These are phyloP conservation scores for Wickerhamiella qilinensis DNA, from an alignment of 805 yeast genomes.

Conservation along the genomic window DNA sequence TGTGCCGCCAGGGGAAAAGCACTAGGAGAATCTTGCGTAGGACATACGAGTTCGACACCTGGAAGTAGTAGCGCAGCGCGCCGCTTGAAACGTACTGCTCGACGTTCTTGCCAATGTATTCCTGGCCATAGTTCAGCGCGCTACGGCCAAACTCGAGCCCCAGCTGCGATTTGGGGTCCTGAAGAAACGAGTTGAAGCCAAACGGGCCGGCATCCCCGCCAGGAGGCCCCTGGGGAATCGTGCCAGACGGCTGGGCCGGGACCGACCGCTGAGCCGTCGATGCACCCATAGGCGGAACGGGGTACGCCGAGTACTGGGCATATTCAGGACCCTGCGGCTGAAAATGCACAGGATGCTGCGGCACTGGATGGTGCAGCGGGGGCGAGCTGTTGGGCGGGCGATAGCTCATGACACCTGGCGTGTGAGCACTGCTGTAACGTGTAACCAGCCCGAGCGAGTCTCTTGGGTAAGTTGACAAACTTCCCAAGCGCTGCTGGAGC, in stretches of 20 bases:
- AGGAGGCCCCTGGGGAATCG: no score
- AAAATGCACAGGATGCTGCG: conserved; percentile 29
- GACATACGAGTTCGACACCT: conserved; percentile 81
- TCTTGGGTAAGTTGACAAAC: no score
- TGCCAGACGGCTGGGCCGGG: no score
- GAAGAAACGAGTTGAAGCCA: conserved; percentile 28
- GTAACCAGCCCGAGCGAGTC: no score
- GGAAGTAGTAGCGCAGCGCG: conserved; percentile 72
- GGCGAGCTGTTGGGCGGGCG: conserved; percentile 17
- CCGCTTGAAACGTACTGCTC: conserved; percentile 32
- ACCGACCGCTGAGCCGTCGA: no score
- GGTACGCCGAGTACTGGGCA: conserved; percentile 2
- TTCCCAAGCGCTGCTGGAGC: no score
- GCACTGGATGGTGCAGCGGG: conserved; percentile 29
- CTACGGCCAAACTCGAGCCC: conserved; percentile 79
- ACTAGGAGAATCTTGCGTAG: conserved; percentile 54
- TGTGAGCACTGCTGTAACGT: no score
- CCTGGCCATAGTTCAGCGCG: conserved; percentile 69
- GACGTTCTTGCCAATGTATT: conserved; percentile 57
- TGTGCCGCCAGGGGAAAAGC: conserved; percentile 71
- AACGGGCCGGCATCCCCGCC: not conserved
- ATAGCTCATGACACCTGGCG: not conserved
- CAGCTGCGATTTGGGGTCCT: conserved; percentile 66
- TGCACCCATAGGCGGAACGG: no score
- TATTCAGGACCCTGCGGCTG: conserved; percentile 15